phyloP scores from a whole-genome alignment of 768 basidiomycete species.

The Pilatotrama ljubarskyi region DNA sequence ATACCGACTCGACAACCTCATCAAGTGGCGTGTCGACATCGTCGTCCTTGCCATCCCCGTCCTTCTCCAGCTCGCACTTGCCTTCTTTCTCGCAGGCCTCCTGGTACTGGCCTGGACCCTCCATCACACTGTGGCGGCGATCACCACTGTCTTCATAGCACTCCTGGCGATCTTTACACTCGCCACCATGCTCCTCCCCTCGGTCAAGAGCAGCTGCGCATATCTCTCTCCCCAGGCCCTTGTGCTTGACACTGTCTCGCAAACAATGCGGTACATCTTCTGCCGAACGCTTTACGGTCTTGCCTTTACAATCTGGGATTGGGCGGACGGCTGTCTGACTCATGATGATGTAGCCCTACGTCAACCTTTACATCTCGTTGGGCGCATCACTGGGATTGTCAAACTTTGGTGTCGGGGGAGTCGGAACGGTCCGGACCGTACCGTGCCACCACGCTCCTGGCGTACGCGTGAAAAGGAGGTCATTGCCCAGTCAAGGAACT shows the following conservation, averaged over 20 bases:
- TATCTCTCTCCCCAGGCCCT: constrained; percentile 2
- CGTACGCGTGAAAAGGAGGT: too few relatives aligned
- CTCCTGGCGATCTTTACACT: neutral
- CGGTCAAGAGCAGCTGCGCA: neutral
- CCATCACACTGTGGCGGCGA: neutral
- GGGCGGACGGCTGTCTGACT: too few relatives aligned
- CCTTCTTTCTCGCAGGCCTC: neutral
- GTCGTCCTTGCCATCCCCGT: neutral
- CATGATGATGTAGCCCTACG: too few relatives aligned
- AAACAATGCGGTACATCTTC: neutral
- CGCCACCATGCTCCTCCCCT: neutral
- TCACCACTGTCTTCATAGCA: neutral
- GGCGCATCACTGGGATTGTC: too few relatives aligned
- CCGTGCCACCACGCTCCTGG: too few relatives aligned
- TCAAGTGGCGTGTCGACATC: neutral
- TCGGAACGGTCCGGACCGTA: too few relatives aligned
- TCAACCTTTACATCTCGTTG: too few relatives aligned
- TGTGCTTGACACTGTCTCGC: neutral
- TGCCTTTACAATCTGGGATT: too few relatives aligned
- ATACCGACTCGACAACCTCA: neutral
- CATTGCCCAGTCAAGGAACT: too few relatives aligned
- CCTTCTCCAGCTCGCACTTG: neutral
- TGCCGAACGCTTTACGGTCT: too few relatives aligned
- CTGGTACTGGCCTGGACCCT: neutral
- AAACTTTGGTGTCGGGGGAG: too few relatives aligned